A percentile compares a stretch with the other conserved stretches of the same genome.
Evolutionary conservation across 2,329 filamentous ascomycete genomes (phyloP).

Genomic region (Aspergillus sp.): DNA sequence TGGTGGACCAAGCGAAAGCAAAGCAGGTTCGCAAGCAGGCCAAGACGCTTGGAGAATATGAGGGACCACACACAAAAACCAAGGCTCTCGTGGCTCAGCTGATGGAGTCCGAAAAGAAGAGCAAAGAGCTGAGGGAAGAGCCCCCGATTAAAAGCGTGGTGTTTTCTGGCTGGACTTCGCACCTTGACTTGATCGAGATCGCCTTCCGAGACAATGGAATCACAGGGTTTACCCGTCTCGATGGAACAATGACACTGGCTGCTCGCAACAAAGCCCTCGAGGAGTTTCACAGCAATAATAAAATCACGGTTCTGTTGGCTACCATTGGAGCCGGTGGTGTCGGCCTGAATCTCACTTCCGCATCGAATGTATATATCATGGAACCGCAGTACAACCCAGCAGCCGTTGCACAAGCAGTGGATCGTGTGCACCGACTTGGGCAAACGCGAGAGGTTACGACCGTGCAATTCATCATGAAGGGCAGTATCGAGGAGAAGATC

Average conservation of each 20-base stretch:
- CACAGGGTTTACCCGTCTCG: conserved; percentile 71
- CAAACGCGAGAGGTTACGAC: conserved; percentile 87
- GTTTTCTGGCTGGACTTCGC: conserved; percentile 93
- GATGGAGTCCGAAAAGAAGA: conserved; percentile 57
- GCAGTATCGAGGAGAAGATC: conserved; percentile 94
- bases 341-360: conserved; percentile 83
- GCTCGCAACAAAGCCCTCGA: conserved; percentile 73
- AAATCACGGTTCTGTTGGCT: conserved; percentile 76
- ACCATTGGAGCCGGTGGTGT: conserved; percentile 90
- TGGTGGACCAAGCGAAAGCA: conserved; percentile 54
- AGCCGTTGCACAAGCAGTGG: conserved; percentile 88
- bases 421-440: conserved; percentile 85
- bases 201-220: conserved; percentile 58
- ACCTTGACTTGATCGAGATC: conserved; percentile 85
- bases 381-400: conserved; percentile 97
- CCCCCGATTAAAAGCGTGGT: conserved; percentile 87
- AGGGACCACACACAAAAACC: conserved; percentile 89
- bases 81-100: conserved; percentile 74
- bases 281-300: conserved; percentile 66
- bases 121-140: conserved; percentile 50
- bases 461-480: conserved; percentile 80
- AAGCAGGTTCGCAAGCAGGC: conserved; percentile 50
- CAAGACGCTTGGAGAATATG: conserved; percentile 64
- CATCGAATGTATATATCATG: conserved; percentile 90
- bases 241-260: conserved; percentile 78